Evolutionary conservation across 2,329 filamentous ascomycete genomes (phyloP), one percentile per base, ranked within the genome.

Genomic region (Penicillium sp.): DNA sequence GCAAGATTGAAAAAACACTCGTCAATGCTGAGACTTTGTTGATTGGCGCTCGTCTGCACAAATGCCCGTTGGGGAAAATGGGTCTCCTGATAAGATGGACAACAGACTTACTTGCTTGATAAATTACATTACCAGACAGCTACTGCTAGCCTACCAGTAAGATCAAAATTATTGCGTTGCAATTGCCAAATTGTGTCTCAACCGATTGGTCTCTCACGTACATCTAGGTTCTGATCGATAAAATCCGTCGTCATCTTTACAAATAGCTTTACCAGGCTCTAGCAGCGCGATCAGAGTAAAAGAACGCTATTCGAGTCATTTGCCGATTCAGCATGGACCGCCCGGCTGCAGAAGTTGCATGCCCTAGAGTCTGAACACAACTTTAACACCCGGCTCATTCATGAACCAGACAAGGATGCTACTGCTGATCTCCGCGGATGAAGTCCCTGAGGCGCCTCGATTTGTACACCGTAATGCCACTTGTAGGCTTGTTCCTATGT

Each of bases 71-170:
- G 45, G 38, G 14, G 8, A 24, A 16, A 42, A 45, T 18, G 24
- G 38, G 40, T 30, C n/a, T 43, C 5, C 51, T 28, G 42, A 47
- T 53, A 53, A 53, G 51, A 47, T 24, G 40, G 26, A 33, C 50
- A 21, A 9, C 42, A 43, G 26, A 53, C 14, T 23, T 20, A 38
- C 8, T 43, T 18, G 20, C 5, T 43, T 23, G 18, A 43, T 43
- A 43, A 35, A 43, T 43, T 43, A 43, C 40, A 43, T 43, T 47
- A 28, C 46, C 43, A 53, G 51, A 53, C 51, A 18, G 38, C 48
- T 52, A 52, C 18, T 46, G 40, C 26, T 53, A 55, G 45, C 24
- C 52, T 55, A 48, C 52, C 45, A 43, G 40, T 43, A 23, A 43
- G 18, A 21, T 21, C 18, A 43, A 43, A 23, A 40, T 40, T 18